phyloP scores from a whole-genome alignment of 345 rosid species.

The Citrus trifoliata region DNA sequence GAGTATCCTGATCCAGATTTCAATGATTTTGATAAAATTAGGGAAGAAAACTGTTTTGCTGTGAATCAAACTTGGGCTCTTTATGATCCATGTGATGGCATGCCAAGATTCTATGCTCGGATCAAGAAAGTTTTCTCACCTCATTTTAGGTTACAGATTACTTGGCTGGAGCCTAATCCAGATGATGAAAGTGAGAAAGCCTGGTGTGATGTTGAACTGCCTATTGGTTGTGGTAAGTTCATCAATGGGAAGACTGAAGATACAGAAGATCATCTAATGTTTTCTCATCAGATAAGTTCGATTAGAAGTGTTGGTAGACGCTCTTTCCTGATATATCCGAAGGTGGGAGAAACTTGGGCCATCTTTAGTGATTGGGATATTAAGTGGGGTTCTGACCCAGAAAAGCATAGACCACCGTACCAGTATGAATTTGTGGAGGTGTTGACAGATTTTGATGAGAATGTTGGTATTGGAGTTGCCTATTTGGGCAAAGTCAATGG shows the following conservation, averaged over 20 bases:
- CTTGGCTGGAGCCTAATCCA: conserved; percentile 74
- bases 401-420: conserved; percentile 41
- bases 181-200: conserved; percentile 27
- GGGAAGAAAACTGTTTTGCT: conserved; percentile 47
- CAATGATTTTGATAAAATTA: conserved; percentile 51
- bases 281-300: conserved; percentile 56
- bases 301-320: conserved; percentile 14
- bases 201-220: conserved; percentile 44
- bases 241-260: conserved; percentile 31
- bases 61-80: conserved; percentile 79
- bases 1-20: conserved; percentile 73
- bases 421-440: conserved; percentile 69
- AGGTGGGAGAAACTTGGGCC: conserved; percentile 85
- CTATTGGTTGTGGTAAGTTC: conserved; percentile 68
- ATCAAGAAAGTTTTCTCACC: conserved; percentile 50
- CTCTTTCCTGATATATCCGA: conserved; percentile 48
- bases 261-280: conserved; percentile 48
- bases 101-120: conserved; percentile 83
- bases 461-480: conserved; percentile 60
- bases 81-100: conserved; percentile 68
- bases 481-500: conserved; percentile 70
- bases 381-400: conserved; percentile 47
- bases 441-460: conserved; percentile 45
- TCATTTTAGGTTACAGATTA: conserved; percentile 56
- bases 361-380: conserved; percentile 69